Percentiles rank a stretch among this genome's conserved stretches.
Evolutionary conservation across 805 yeast genomes (phyloP).

Genomic region (Debaryomyces castellii): DNA sequence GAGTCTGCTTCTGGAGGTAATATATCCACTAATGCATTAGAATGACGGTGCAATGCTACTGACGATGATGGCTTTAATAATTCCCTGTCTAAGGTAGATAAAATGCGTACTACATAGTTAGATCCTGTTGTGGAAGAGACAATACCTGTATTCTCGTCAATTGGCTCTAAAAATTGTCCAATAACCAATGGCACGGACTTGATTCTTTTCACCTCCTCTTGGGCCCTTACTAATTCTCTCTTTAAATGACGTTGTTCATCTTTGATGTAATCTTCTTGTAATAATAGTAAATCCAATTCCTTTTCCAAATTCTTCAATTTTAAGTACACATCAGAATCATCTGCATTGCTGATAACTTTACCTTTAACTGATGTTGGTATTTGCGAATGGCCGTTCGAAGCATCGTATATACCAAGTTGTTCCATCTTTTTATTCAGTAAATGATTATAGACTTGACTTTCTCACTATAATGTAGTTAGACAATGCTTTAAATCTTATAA

Average conservation of each 20-base stretch:
- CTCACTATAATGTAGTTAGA: neutral
- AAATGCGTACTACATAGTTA: constrained; percentile 91
- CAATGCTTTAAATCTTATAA: neutral
- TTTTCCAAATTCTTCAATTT: constrained; percentile 86
- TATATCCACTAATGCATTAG: constrained; percentile 95
- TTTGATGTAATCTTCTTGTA: constrained; percentile 96
- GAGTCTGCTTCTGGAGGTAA: constrained; percentile 99
- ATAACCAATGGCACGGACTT: constrained; percentile 97
- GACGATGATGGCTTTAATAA: constrained; percentile 91
- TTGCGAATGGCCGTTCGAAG: constrained; percentile 8
- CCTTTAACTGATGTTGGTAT: constrained; percentile 7
- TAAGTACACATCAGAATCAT: constrained; percentile 70
- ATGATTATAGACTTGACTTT: neutral
- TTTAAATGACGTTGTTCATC: constrained; percentile 97
- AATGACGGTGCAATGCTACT: constrained; percentile 97
- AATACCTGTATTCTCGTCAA: constrained; percentile 94
- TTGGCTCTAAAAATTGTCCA: constrained; percentile 97
- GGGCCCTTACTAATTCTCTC: constrained; percentile 92
- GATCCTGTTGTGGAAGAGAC: constrained; percentile 98
- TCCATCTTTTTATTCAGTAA: constrained; percentile 23
- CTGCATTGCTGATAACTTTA: constrained; percentile 10
- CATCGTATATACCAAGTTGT: constrained; percentile 34
- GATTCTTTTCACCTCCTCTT: constrained; percentile 96
- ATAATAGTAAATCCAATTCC: constrained; percentile 75
- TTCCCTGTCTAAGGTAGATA: constrained; percentile 93